phyloP scores from a whole-genome alignment of 1,284 basidiomycete species.

The Pholiota adiposa region DNA sequence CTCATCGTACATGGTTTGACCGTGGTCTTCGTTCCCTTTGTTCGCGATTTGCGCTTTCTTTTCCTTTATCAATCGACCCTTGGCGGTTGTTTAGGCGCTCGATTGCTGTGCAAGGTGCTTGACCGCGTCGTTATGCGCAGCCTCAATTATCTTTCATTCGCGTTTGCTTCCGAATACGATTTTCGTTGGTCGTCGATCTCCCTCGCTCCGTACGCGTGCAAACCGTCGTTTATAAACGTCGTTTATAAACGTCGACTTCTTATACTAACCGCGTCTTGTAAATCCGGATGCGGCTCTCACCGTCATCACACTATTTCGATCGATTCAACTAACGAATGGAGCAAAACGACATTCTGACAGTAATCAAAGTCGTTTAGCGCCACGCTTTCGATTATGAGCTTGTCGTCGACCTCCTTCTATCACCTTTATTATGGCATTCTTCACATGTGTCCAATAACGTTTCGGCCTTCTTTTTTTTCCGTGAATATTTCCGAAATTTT shows the following conservation, averaged over 20 bases:
- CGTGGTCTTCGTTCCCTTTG: constrained; percentile 8
- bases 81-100: not conserved
- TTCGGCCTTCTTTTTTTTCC: no score
- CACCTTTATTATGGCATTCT: no score
- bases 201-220: not conserved
- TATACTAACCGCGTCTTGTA: not conserved
- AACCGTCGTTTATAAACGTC: not conserved
- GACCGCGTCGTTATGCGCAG: not conserved
- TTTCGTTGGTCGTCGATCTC: no score
- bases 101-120: constrained; percentile 1
- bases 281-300: not conserved
- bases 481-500: no score
- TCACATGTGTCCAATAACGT: no score
- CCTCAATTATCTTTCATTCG: not conserved
- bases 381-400: not conserved
- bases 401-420: not conserved
- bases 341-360: not conserved
- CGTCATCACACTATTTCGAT: not conserved
- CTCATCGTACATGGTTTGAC: constrained; percentile 10
- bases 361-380: not conserved
- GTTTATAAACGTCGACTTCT: no score
- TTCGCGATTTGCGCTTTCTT: constrained; percentile 9
- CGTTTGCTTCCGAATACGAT: not conserved
- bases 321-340: not conserved
- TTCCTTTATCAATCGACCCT: constrained; percentile 6